phyloP scores from a whole-genome alignment of 1,284 basidiomycete species.

The Chalciporus piperatoides region DNA sequence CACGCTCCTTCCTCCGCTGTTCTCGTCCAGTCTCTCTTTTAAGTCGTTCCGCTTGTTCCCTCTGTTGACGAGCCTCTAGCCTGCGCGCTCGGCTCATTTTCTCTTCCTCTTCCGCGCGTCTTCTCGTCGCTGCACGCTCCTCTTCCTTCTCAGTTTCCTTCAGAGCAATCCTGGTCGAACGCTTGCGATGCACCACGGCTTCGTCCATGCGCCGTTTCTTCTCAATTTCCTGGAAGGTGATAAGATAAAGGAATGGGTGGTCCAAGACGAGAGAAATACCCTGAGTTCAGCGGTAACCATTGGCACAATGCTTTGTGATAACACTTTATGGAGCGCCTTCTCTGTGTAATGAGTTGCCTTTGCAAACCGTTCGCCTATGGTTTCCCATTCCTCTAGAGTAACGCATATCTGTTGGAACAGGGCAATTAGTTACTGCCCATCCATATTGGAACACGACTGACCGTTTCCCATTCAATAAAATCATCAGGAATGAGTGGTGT shows the following conservation, averaged over 20 bases:
- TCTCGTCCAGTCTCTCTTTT: constrained; percentile 56
- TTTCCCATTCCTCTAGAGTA: constrained; percentile 79
- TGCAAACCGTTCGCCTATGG: constrained; percentile 66
- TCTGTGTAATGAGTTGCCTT: constrained; percentile 77
- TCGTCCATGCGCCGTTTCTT: constrained; percentile 60
- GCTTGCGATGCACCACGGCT: constrained; percentile 73
- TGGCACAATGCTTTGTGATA: constrained; percentile 66
- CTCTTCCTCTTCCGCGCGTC: constrained; percentile 60
- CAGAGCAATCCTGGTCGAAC: constrained; percentile 77
- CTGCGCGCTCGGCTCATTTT: constrained; percentile 60
- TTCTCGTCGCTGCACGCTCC: constrained; percentile 49
- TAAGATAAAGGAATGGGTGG: constrained; percentile 6
- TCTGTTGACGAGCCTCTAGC: constrained; percentile 58
- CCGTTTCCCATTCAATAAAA: constrained; percentile 84
- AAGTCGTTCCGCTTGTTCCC: constrained; percentile 59
- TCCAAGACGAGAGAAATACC: constrained; percentile 17
- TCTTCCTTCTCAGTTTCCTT: constrained; percentile 72
- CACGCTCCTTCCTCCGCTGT: constrained; percentile 49
- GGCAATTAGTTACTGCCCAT: constrained; percentile 5
- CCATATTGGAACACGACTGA: constrained; percentile 37
- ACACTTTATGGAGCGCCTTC: constrained; percentile 67
- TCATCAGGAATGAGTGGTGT: constrained; percentile 38
- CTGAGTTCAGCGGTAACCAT: constrained; percentile 58
- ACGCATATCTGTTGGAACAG: constrained; percentile 59
- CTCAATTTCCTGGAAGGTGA: constrained; percentile 52